Evolutionary conservation across 208 protist genomes (phyloP).

Genomic region (Eutreptiella sp.): DNA sequence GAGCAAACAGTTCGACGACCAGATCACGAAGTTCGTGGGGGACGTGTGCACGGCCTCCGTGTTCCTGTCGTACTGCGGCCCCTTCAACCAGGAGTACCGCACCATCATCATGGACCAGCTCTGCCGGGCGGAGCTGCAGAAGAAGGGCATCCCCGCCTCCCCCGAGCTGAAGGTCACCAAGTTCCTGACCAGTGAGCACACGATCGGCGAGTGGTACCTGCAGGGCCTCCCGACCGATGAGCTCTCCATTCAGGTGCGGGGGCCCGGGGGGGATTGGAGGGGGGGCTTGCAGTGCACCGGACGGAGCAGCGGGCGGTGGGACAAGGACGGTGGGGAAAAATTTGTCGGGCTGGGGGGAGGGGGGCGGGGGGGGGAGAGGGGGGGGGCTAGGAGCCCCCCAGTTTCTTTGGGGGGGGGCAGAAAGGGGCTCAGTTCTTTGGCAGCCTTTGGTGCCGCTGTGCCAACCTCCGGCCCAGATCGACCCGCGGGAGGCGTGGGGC

Average conservation of each 20-base stretch:
- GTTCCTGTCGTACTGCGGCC: constrained; percentile 70
- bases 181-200: constrained; percentile 54
- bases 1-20: constrained; percentile 50
- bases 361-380: too few relatives aligned
- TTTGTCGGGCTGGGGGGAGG: too few relatives aligned
- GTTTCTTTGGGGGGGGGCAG: too few relatives aligned
- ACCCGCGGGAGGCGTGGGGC: too few relatives aligned
- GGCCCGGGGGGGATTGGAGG: too few relatives aligned
- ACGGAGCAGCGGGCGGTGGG: too few relatives aligned
- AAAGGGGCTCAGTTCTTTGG: too few relatives aligned
- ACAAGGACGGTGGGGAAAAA: too few relatives aligned
- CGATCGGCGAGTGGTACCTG: constrained; percentile 63
- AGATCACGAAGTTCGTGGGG: constrained; percentile 58
- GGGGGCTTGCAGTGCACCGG: too few relatives aligned
- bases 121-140: constrained; percentile 44
- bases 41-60: constrained; percentile 57
- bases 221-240: constrained; percentile 77
- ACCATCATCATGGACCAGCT: constrained; percentile 38
- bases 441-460: too few relatives aligned
- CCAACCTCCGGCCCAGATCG: too few relatives aligned
- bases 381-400: too few relatives aligned
- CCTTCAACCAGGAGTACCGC: constrained; percentile 73
- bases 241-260: constrained; percentile 65
- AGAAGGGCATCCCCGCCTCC: constrained; percentile 46
- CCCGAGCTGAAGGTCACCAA: constrained; percentile 48